Conservation (phyloP, 305 asterid genomes). For the Fraxinus albicans region DNA sequence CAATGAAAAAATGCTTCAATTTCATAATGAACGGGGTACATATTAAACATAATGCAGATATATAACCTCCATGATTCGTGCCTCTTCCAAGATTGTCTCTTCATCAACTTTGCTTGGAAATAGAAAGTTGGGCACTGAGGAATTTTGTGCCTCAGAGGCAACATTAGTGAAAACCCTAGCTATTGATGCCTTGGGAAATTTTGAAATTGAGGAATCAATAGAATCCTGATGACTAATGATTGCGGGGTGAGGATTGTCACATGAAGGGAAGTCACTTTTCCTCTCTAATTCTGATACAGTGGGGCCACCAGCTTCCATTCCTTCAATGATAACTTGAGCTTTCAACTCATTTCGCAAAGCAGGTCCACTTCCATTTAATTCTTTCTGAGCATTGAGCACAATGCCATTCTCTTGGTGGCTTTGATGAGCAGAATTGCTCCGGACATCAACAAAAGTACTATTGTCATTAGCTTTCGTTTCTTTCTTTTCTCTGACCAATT, state of each 20-base stretch:
- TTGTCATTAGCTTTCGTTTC: constrained; percentile 42
- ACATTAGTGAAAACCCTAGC: constrained; percentile 27
- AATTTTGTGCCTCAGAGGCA: constrained; percentile 39
- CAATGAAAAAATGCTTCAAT: constrained; percentile 25
- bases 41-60: constrained; percentile 19
- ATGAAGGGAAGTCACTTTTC: constrained; percentile 20
- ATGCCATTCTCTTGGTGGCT: constrained; percentile 31
- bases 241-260: constrained; percentile 30
- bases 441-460: constrained; percentile 31
- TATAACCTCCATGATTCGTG: constrained; percentile 80
- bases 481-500: constrained; percentile 35
- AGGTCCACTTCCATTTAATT: constrained; percentile 28
- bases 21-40: constrained; percentile 13
- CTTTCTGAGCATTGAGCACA: constrained; percentile 24
- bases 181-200: constrained; percentile 35
- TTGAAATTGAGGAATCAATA: constrained; percentile 31
- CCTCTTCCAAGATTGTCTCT: constrained; percentile 87
- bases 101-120: constrained; percentile 57
- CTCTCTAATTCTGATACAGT: constrained; percentile 35
- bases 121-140: constrained; percentile 35
- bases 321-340: constrained; percentile 27
- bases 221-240: constrained; percentile 34
- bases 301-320: constrained; percentile 35
- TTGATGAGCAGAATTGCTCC: constrained; percentile 23
- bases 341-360: constrained; percentile 29